phyloP scores from a whole-genome alignment of 257 asterid species.

The Catharanthus roseus region DNA sequence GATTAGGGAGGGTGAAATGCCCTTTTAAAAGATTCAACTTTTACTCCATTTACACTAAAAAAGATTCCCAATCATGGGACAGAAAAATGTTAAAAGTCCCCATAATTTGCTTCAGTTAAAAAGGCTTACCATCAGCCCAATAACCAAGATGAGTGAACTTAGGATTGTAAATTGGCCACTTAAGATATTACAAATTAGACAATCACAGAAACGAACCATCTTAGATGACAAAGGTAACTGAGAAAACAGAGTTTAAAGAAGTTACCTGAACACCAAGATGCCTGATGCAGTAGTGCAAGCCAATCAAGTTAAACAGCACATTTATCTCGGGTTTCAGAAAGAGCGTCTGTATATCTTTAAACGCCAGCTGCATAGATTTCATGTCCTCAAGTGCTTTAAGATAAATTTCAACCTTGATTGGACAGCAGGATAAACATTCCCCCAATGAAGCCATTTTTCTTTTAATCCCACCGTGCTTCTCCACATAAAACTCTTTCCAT shows the following conservation, averaged over 20 bases:
- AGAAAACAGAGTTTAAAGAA: neutral
- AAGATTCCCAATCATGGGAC: neutral
- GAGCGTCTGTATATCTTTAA: slow-evolving; percentile 55
- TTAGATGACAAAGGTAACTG: neutral
- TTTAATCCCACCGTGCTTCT: slow-evolving; percentile 57
- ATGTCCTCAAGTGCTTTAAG: slow-evolving; percentile 47
- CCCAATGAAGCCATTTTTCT: slow-evolving; percentile 37
- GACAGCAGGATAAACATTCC: slow-evolving; percentile 42
- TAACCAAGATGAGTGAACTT: neutral
- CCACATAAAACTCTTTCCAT: slow-evolving; percentile 58
- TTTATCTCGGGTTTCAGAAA: slow-evolving; percentile 52
- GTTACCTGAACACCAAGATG: slow-evolving; percentile 60
- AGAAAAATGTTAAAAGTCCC: neutral
- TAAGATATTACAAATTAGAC: neutral
- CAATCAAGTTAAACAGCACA: slow-evolving; percentile 67
- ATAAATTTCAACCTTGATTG: slow-evolving; percentile 57
- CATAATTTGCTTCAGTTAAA: too few relatives aligned
- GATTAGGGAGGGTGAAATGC: neutral
- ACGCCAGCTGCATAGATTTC: slow-evolving; percentile 45
- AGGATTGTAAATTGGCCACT: neutral
- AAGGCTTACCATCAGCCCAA: too few relatives aligned
- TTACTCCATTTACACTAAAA: too few relatives aligned
- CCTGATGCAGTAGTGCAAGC: slow-evolving; percentile 68
- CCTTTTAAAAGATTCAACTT: neutral
- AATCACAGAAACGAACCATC: neutral